Evolutionary conservation across 140 eudicot species (phyloP).

Genomic region (Ambrosia hybrid): DNA sequence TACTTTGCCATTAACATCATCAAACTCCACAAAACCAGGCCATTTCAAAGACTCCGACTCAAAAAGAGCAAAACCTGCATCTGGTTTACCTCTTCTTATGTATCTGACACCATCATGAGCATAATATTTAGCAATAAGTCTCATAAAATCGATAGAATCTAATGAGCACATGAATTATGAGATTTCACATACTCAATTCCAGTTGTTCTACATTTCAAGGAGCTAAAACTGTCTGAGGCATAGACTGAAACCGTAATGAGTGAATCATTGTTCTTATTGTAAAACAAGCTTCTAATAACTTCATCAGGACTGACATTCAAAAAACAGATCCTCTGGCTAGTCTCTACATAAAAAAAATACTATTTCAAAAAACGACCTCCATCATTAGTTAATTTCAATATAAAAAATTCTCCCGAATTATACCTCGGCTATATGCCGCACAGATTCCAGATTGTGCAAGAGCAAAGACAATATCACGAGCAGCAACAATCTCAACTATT

Average conservation of each 20-base stretch:
- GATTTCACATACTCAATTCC: constrained; percentile 59
- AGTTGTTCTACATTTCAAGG: constrained; percentile 72
- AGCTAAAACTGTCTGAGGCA: constrained; percentile 77
- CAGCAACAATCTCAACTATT: constrained; percentile 70
- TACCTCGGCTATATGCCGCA: constrained; percentile 82
- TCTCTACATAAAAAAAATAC: constrained; percentile 47
- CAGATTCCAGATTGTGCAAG: constrained; percentile 82
- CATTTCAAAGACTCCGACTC: constrained; percentile 97
- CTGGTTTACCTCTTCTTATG: constrained; percentile 87
- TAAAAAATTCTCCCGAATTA: background rate
- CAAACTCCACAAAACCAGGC: constrained; percentile 99
- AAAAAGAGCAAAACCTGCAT: constrained; percentile 93
- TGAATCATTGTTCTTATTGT: constrained; percentile 72
- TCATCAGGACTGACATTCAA: constrained; percentile 73
- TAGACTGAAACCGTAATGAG: constrained; percentile 75
- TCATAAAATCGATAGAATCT: background rate
- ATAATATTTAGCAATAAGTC: constrained; percentile 3
- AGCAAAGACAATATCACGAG: constrained; percentile 72
- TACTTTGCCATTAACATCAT: constrained; percentile 98
- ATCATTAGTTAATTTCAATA: constrained; percentile 7
- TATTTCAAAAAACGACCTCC: constrained; percentile 5
- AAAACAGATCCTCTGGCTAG: constrained; percentile 70
- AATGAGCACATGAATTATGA: background rate
- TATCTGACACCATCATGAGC: constrained; percentile 41
- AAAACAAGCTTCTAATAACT: constrained; percentile 75